Evolutionary conservation across 495 filamentous ascomycete species (phyloP).

Genomic region (Penicillium paradoxum): DNA sequence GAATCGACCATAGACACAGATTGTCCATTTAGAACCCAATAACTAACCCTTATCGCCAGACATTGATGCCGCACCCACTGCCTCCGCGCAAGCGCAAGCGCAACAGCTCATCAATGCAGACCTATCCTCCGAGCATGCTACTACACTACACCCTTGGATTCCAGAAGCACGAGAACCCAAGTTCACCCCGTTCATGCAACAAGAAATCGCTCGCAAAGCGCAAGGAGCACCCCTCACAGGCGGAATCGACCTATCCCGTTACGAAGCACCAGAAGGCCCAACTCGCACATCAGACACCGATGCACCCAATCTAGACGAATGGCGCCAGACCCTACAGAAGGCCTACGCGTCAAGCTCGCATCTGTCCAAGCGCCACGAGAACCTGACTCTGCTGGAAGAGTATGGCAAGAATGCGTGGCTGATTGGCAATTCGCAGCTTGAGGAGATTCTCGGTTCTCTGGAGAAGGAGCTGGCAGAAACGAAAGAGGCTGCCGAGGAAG

Average conservation of each 20-base stretch:
- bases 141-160: slow-evolving; percentile 37
- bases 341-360: slow-evolving; percentile 65
- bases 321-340: slow-evolving; percentile 33
- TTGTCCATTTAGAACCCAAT: not conserved
- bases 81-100: slow-evolving; percentile 51
- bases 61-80: slow-evolving; percentile 64
- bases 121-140: slow-evolving; percentile 43
- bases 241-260: slow-evolving; percentile 76
- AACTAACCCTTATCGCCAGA: slow-evolving; percentile 45
- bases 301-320: slow-evolving; percentile 32
- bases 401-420: slow-evolving; percentile 91
- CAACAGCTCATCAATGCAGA: slow-evolving; percentile 62
- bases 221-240: slow-evolving; percentile 46
- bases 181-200: slow-evolving; percentile 58
- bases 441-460: slow-evolving; percentile 62
- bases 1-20: not conserved
- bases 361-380: slow-evolving; percentile 57
- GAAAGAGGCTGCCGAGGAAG: slow-evolving; percentile 59
- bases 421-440: slow-evolving; percentile 72
- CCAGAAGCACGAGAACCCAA: slow-evolving; percentile 31
- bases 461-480: slow-evolving; percentile 71
- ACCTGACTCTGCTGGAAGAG: slow-evolving; percentile 69
- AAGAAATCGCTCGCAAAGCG: slow-evolving; percentile 58
- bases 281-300: slow-evolving; percentile 28
- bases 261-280: slow-evolving; percentile 60